Evolutionary conservation across 176 grass and related monocot species (phyloP), one percentile per base, ranked within the genome.

Genomic region (Ampelocalamus luodianensis): DNA sequence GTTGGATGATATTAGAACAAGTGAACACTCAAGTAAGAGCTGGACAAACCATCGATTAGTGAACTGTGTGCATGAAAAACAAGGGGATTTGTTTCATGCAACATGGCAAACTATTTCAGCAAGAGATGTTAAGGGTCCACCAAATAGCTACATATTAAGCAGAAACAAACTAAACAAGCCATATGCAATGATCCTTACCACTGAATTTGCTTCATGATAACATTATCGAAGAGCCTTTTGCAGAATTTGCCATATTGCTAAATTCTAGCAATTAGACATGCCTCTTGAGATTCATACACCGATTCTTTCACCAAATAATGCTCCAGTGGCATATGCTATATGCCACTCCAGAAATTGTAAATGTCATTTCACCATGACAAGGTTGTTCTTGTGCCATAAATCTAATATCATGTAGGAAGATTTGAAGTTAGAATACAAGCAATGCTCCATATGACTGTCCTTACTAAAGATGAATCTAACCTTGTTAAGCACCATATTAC

Each of bases 201-300:
- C 92, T 85, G 89, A 87, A 76, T 44, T 89, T 91, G 84, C 76
- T 80, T 85, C 83, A 80, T 80, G 79, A 90, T 37, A 79, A 66
- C 76, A 83, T 86, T 71, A 88, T 89, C 27, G 56, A 85, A 86
- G 86, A 91, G 86, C 63, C 86, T 91, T 90, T 86, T 61, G 83
- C 77, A 83, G 79, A 86, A 86, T 81, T 78, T 89, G 65, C 54
- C 83, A 80, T 79, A 86, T 87, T 83, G 89, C 86, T 89, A 91
- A 84, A 86, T 59, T 91, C 81, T 86, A 90, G 86, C 89, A 91
- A 88, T 82, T 84, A 85, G 69, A 78, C 78, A 77, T 85, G 90
- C 80, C 83, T 64, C 80, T 93, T 90, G 76, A 44, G 63, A 84
- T 72, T 39, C 73, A 89, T 75, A 82, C 68, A 87, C 73, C 80